Evolutionary conservation across 805 yeast species (phyloP), one percentile per base, ranked within the genome.

Genomic region (Wickerhamiella qilinensis): DNA sequence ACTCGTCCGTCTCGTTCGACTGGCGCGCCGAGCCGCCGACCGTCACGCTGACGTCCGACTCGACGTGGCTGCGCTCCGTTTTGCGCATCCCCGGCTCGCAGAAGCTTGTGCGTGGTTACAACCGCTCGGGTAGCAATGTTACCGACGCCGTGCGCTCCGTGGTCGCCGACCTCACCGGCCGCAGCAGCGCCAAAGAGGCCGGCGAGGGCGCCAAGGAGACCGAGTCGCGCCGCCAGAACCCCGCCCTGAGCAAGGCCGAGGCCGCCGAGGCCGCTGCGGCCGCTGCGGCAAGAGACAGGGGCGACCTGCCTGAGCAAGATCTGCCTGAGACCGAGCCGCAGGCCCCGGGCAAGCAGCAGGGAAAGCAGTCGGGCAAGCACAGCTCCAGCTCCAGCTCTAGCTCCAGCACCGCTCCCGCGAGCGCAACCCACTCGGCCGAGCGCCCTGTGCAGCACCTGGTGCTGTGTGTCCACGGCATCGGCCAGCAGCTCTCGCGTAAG

Each of bases 391-490:
- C 27, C 27, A 9, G 11, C 11, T 24, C 27, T 12, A 9, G 11
- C 11, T 24, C 27, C 11, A 8, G 11, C 11, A 17, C 31, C 6
- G 31, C 31, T 9, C 31, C 31, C 15, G 11, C 27, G 12, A 12
- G 11, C 8, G 12, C 12, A 8, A 12, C 8, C 15, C 8, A 6
- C 14, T 6, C 8, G 11, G 16, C 16, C 14, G 42, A 35, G 17
- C 45, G 52, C 6, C 18, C 18, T 7, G 39, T 50, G 20, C 34
- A 75, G 27, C 83, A 76, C 51, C 60, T 88, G 44, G 72, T 86
- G 1, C 62, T 88, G n/a, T 84, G 95, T 52, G 71, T 88, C 21
- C 98, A 88, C 60, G 98, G 98, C 0, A 82, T 88, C 43, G 98
- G 97, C 2, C 98, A 88, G 57, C 71, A 76, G 15, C 61, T 91